These are phyloP conservation scores for Fagus crenata DNA, from an alignment of 306 rosid species.

Conservation along the genomic window DNA sequence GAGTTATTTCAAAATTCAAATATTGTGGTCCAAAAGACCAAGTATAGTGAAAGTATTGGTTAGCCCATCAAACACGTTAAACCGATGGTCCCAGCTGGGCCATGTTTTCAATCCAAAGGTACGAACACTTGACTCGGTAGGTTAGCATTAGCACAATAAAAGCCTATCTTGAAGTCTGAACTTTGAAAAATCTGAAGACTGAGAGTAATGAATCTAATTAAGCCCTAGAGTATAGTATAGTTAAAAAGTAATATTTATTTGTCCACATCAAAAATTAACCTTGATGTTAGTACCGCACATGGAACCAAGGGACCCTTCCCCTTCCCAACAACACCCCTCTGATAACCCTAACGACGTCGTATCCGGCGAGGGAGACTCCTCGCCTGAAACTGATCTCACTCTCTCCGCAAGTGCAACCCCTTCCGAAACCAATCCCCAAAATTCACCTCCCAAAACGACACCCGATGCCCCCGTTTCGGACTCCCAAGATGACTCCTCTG, in stretches of 20 bases:
- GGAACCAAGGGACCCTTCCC: slow-evolving; percentile 31
- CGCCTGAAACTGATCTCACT: slow-evolving; percentile 49
- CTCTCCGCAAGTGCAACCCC: slow-evolving; percentile 36
- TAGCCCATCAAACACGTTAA: too few species aligned
- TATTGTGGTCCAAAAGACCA: too few species aligned
- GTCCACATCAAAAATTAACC: neutral
- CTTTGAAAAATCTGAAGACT: too few species aligned
- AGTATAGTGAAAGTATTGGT: too few species aligned
- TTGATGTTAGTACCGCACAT: neutral
- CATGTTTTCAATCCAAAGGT: too few species aligned
- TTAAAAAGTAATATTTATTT: neutral
- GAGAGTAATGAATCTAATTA: neutral
- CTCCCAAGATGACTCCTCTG: slow-evolving; percentile 65
- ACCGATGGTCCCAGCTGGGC: too few species aligned
- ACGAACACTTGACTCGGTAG: too few species aligned
- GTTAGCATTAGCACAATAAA: too few species aligned
- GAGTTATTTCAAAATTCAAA: too few species aligned
- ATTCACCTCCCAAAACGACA: slow-evolving; percentile 43
- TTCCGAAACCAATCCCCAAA: slow-evolving; percentile 32
- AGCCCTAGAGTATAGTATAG: slow-evolving; percentile 5
- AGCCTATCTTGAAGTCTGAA: too few species aligned
- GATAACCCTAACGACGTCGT: slow-evolving; percentile 36
- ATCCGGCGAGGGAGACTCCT: slow-evolving; percentile 29
- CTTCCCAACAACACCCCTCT: slow-evolving; percentile 16
- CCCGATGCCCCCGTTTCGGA: slow-evolving; percentile 43